Base-by-base conservation (phyloP, 2,329 filamentous ascomycete species). In the Pseudogymnoascus sp. region DNA sequence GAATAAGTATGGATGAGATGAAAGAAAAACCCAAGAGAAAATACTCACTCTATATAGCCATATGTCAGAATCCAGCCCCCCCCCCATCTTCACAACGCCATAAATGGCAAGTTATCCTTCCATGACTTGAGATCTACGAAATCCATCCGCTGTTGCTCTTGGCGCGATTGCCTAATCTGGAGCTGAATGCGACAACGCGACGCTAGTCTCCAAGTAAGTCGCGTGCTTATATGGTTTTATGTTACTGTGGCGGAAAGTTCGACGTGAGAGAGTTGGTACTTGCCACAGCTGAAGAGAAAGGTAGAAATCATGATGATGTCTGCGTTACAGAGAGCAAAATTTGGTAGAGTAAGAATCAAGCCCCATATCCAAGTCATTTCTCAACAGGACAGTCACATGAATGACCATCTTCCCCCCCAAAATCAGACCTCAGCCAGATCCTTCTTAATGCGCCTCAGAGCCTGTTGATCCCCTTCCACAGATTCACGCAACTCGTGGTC, bases 401-500 rank as follows among this genome's bases (percentile, higher is more conserved):
- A 16, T 42, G 8, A 11, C 39, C 16, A 42, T 45, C 22, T 25
- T 45, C 41, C 5, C 11, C 19, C 41, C 2, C 7, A 23, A 23
- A 14, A 60, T 42, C 33, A 63, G 22, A 30, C 45, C 28, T 60
- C 59, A 41, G 60, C 35, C 9, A 63, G 19, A 42, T 61, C 42
- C 25, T 41, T 49, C 35, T 38, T 61, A 23, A 58, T 63, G 14
- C 60, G 59, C 23, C 45, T 38, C 8, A 61, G 59, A 19, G 42
- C 62, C 23, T 61, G 59, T 25, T 58, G n/a, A 62, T 62, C 62
- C 8, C 59, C 62, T 11, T 19, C 60, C 14, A 3, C 22, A 22
- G 62, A 63, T 36, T 38, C 58, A 63, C 55, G 39, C 39, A 63
- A 58, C 22, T 63, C 58, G 25, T 2, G 58, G 35, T 61, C 58